phyloP scores from a whole-genome alignment of 2,329 filamentous ascomycete genomes.

The Monilinia laxa region DNA sequence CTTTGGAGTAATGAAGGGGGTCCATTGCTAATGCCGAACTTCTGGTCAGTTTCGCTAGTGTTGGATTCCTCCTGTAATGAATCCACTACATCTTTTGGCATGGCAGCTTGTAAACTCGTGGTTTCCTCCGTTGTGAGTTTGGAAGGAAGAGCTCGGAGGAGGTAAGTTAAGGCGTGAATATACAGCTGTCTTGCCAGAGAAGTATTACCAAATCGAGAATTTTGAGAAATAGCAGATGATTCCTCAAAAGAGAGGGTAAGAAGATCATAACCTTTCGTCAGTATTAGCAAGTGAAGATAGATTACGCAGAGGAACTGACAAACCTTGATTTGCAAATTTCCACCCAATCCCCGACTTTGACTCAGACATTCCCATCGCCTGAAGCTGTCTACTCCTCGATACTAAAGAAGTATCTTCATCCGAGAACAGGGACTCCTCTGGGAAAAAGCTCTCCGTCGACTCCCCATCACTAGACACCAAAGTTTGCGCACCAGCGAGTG shows the following conservation, averaged over 20 bases:
- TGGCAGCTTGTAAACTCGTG: conserved; percentile 50
- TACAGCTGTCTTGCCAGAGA: conserved; percentile 61
- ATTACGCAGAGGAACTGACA: background rate
- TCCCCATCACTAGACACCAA: background rate
- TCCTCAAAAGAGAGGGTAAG: conserved; percentile 49
- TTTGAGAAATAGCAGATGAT: conserved; percentile 41
- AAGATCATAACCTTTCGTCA: conserved; percentile 46
- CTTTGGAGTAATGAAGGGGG: conserved; percentile 57
- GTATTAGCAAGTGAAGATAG: background rate
- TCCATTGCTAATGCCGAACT: conserved; percentile 29
- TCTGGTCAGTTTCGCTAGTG: background rate
- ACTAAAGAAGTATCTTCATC: conserved; percentile 30
- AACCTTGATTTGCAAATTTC: conserved; percentile 53
- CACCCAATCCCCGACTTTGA: conserved; percentile 47
- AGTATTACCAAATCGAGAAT: conserved; percentile 41
- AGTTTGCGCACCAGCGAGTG: conserved; percentile 27
- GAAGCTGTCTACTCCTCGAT: conserved; percentile 19
- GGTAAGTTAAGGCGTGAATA: conserved; percentile 61
- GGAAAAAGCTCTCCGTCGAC: conserved; percentile 17
- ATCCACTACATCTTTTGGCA: conserved; percentile 44
- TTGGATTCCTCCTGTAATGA: conserved; percentile 28
- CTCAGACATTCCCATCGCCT: conserved; percentile 27
- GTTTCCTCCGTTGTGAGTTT: conserved; percentile 57
- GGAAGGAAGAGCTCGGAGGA: conserved; percentile 60
- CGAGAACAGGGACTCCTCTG: conserved; percentile 27